Percentiles rank a stretch among this genome's conserved stretches.
phyloP scores from a whole-genome alignment of 2,329 filamentous ascomycete species.

The Microdochium bolleyi region DNA sequence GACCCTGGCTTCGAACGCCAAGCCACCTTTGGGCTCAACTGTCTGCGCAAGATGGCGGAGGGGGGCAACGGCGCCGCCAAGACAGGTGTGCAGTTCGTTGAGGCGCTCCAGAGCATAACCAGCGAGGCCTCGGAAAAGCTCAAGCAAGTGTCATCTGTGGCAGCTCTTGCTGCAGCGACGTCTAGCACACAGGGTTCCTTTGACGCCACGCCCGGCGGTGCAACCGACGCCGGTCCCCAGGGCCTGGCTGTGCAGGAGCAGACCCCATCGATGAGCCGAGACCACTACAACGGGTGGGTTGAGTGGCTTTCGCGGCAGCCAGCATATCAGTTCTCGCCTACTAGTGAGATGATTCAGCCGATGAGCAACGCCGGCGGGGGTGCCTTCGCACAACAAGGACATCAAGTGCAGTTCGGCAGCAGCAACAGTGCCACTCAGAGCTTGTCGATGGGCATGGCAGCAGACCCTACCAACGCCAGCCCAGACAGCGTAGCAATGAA shows the following conservation, averaged over 20 bases:
- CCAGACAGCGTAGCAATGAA: too few species aligned
- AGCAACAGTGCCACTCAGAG: too few species aligned
- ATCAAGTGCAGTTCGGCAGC: not conserved
- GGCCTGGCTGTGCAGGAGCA: not conserved
- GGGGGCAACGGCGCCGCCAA: conserved; percentile 18
- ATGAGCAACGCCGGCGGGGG: not conserved
- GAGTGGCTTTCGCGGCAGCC: conserved; percentile 1
- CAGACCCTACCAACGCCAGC: too few species aligned
- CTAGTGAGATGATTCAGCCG: not conserved
- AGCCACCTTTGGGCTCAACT: conserved; percentile 20
- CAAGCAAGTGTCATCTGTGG: not conserved
- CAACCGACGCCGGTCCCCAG: not conserved
- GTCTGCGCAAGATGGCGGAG: conserved; percentile 22
- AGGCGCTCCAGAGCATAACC: conserved; percentile 15
- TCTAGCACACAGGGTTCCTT: not conserved
- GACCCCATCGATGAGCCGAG: not conserved
- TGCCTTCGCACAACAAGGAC: not conserved
- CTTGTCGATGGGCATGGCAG: too few species aligned
- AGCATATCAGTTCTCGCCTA: not conserved
- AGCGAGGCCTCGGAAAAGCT: conserved; percentile 13
- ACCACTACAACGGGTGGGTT: conserved; percentile 3
- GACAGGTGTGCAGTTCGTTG: conserved; percentile 17
- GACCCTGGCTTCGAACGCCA: conserved; percentile 16
- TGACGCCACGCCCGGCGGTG: conserved; percentile 2
- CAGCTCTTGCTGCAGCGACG: conserved; percentile 1